phyloP scores from a whole-genome alignment of 805 yeast genomes.

The Wickerhamomyces sydowiorum region DNA sequence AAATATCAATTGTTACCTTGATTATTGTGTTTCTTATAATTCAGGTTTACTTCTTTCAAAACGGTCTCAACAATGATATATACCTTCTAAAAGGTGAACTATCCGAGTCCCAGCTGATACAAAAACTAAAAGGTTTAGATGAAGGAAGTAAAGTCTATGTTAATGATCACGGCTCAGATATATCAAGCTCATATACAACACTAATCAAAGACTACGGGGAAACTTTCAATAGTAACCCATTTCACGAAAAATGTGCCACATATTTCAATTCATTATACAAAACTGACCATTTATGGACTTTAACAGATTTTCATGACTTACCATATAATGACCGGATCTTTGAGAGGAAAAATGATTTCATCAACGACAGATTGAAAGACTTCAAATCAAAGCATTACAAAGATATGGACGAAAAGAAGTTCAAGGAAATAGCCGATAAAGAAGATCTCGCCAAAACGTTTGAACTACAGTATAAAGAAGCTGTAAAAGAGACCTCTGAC shows the following conservation, averaged over 20 bases:
- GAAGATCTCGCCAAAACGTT: slow-evolving; percentile 8
- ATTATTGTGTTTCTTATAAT: neutral
- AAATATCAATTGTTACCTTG: neutral
- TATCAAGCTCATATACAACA: neutral
- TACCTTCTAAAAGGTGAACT: neutral
- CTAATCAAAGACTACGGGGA: neutral
- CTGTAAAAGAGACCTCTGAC: slow-evolving; percentile 10
- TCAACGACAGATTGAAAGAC: slow-evolving; percentile 8
- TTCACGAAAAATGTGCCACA: slow-evolving; percentile 22
- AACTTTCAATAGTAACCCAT: neutral
- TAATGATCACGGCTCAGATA: neutral
- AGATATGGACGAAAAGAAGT: slow-evolving; percentile 1
- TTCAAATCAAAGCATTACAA: slow-evolving; percentile 7
- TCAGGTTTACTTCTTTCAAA: neutral
- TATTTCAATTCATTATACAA: slow-evolving; percentile 24
- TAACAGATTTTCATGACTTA: slow-evolving; percentile 13
- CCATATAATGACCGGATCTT: slow-evolving; percentile 17
- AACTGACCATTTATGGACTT: slow-evolving; percentile 17
- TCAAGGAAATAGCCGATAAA: slow-evolving; percentile 11
- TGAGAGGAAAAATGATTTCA: slow-evolving; percentile 13
- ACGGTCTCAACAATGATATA: neutral
- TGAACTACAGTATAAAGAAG: slow-evolving; percentile 14
- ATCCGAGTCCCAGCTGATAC: neutral
- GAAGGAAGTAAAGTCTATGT: neutral
- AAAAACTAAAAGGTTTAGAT: neutral